Evolutionary conservation across 208 protist genomes (phyloP).

Genomic region (Trypanosoma mega): DNA sequence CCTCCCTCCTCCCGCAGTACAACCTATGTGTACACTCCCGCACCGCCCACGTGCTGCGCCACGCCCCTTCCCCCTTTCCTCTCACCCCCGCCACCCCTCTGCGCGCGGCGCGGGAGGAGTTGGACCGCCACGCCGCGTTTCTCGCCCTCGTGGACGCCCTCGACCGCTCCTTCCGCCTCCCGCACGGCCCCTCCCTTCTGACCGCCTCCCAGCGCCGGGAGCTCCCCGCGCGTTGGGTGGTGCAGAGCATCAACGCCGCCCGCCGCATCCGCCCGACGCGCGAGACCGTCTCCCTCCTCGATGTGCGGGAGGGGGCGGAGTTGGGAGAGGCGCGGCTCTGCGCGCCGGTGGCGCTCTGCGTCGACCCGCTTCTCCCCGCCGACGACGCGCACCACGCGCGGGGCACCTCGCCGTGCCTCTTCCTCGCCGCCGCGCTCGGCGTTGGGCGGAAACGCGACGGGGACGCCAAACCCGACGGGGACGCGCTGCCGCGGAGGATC

Average conservation of each 20-base stretch:
- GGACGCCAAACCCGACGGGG: background rate
- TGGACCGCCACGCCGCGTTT: slow-evolving; percentile 18
- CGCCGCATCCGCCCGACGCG: slow-evolving; percentile 15
- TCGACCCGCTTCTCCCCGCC: slow-evolving; percentile 59
- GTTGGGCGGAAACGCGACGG: slow-evolving; percentile 2
- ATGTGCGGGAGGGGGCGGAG: slow-evolving; percentile 22
- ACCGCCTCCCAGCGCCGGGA: slow-evolving; percentile 40
- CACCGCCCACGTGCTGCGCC: slow-evolving; percentile 2
- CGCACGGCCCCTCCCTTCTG: background rate
- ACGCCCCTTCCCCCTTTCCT: background rate
- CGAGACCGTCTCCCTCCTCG: slow-evolving; percentile 41
- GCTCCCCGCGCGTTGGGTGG: slow-evolving; percentile 64
- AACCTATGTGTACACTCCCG: slow-evolving; percentile 9
- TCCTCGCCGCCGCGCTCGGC: slow-evolving; percentile 41
- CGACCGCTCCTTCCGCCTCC: background rate
- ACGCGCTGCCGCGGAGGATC: background rate
- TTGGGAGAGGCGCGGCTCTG: slow-evolving; percentile 19
- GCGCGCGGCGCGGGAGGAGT: slow-evolving; percentile 14
- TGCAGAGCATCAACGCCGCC: slow-evolving; percentile 54
- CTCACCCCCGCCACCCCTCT: background rate
- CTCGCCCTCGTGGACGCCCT: background rate
- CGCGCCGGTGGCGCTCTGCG: slow-evolving; percentile 33
- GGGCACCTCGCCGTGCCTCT: slow-evolving; percentile 50
- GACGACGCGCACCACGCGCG: slow-evolving; percentile 53
- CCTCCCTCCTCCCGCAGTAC: slow-evolving; percentile 11